Conservation (phyloP, 164 flowering plant genomes). For the Aristolochia contorta region DNA sequence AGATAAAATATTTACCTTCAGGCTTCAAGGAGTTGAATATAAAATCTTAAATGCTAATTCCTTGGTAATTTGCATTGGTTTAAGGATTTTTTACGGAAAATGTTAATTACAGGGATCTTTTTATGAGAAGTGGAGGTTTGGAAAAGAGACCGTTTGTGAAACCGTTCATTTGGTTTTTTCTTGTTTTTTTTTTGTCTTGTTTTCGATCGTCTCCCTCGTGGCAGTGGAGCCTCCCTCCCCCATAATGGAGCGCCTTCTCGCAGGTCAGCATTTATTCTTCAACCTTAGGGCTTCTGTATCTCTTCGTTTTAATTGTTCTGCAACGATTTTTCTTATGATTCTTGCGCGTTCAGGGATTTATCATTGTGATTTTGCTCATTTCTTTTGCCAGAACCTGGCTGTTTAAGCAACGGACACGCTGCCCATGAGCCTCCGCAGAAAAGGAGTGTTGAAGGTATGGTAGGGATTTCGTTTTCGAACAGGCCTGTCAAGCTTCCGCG, state of each 20-base stretch:
- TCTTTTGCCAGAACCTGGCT: neutral
- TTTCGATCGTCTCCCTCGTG: no score
- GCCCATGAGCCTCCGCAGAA: neutral
- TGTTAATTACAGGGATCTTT: no score
- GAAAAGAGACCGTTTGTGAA: no score
- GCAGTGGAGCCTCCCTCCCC: no score
- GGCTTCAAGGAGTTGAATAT: no score
- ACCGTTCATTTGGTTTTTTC: no score
- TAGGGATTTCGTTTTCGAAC: neutral
- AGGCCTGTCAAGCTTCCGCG: slow-evolving; percentile 27
- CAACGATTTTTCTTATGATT: neutral
- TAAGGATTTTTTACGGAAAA: no score
- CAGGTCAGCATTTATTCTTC: neutral
- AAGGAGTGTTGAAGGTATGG: neutral
- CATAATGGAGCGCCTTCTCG: neutral
- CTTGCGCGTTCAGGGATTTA: neutral
- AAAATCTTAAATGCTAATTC: no score
- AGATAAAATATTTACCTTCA: no score
- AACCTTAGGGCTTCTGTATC: neutral
- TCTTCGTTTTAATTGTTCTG: neutral
- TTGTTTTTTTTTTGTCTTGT: no score
- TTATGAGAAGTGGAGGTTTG: no score
- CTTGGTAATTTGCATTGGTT: no score
- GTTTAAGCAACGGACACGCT: neutral
- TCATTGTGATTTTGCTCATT: neutral